These are phyloP conservation scores for Laguncularia racemosa DNA, from an alignment of 345 rosid species.

Conservation along the genomic window DNA sequence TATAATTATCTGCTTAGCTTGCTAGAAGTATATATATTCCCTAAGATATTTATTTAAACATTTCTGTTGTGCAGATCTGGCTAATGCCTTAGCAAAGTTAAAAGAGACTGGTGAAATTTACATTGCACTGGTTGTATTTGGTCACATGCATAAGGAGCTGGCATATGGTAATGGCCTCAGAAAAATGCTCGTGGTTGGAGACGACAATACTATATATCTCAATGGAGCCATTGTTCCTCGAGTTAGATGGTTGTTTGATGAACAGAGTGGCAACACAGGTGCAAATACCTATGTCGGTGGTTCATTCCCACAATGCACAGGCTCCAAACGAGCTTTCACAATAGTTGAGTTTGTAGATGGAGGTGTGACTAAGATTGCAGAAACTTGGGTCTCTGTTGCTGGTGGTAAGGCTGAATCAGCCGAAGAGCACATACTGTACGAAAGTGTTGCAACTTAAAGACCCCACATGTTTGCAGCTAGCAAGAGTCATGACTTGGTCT, in stretches of 20 bases:
- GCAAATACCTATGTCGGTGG: conserved; percentile 2
- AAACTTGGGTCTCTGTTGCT: conserved; percentile 57
- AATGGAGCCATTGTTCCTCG: conserved; percentile 87
- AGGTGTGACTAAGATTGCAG: conserved; percentile 50
- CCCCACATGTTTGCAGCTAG: neutral
- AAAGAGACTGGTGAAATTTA: conserved; percentile 36
- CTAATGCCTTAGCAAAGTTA: conserved; percentile 52
- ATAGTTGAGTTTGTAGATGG: conserved; percentile 51
- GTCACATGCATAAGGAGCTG: conserved; percentile 89
- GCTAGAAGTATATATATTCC: neutral
- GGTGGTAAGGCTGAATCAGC: conserved; percentile 36
- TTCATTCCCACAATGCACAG: conserved; percentile 15
- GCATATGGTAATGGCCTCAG: conserved; percentile 50
- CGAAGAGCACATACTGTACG: conserved; percentile 45
- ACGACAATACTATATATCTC: conserved; percentile 49
- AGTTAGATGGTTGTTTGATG: conserved; percentile 20
- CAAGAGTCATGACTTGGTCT: neutral
- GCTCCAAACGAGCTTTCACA: conserved; percentile 62
- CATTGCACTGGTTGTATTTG: conserved; percentile 62
- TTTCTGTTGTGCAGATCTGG: conserved; percentile 51
- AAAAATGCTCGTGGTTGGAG: conserved; percentile 55
- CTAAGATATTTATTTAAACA: conserved; percentile 6
- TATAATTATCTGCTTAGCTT: neutral
- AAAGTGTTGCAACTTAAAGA: conserved; percentile 2
- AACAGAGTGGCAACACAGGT: conserved; percentile 12